These are phyloP conservation scores for Nephromyces sp. DNA, from an alignment of 169 alveolate genomes.

Conservation along the genomic window DNA sequence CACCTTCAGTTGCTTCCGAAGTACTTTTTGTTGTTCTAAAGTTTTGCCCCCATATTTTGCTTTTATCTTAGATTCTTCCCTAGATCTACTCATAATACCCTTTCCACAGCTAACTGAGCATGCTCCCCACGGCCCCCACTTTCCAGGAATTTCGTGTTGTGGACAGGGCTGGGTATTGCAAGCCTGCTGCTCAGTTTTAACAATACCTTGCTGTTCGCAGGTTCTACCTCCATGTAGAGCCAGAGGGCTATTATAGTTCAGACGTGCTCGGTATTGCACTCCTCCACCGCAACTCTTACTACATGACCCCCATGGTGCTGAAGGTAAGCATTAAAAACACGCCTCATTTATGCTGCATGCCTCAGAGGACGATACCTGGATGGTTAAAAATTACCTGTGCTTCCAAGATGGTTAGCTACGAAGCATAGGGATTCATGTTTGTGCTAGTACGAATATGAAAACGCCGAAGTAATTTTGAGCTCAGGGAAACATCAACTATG, in stretches of 20 bases:
- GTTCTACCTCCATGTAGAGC: constrained; percentile 23
- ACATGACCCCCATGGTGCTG: constrained; percentile 35
- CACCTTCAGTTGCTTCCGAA: constrained; percentile 6
- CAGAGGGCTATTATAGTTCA: constrained; percentile 17
- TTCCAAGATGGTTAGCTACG: no score
- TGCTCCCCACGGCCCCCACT: constrained; percentile 43
- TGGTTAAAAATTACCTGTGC: no score
- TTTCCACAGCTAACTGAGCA: constrained; percentile 39
- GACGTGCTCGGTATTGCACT: constrained; percentile 22
- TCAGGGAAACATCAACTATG: no score
- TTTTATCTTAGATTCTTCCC: constrained; percentile 3
- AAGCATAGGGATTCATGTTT: no score
- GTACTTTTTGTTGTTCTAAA: constrained; percentile 19
- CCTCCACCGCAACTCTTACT: constrained; percentile 46
- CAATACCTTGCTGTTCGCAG: constrained; percentile 24
- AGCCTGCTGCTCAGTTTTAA: background rate
- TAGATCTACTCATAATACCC: constrained; percentile 24
- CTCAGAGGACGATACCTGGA: no score
- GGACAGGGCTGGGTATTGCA: constrained; percentile 27
- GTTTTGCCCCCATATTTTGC: constrained; percentile 25
- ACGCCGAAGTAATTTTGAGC: no score
- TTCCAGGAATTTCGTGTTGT: constrained; percentile 28
- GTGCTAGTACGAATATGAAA: no score
- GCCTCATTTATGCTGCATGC: no score
- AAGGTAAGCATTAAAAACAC: no score